Percentiles rank a stretch among this genome's conserved stretches.
These are phyloP conservation scores for Cryomyces antarcticus DNA, from an alignment of 495 filamentous ascomycete species.

Conservation along the genomic window DNA sequence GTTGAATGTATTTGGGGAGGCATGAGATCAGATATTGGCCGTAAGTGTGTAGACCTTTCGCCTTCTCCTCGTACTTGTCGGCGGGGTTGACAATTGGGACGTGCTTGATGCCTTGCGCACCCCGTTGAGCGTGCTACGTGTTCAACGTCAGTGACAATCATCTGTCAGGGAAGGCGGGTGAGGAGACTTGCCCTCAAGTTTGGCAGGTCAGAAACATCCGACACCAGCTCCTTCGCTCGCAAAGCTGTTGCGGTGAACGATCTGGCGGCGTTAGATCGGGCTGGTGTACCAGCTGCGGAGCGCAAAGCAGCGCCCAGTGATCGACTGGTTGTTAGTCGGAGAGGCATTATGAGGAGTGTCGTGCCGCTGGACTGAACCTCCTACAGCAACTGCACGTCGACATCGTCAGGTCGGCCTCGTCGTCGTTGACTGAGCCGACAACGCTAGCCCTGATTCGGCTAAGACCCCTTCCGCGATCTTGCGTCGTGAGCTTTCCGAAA, in stretches of 20 bases:
- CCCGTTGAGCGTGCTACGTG: slow-evolving; percentile 10
- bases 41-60: slow-evolving; percentile 72
- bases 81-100: slow-evolving; percentile 74
- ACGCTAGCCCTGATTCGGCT: no score
- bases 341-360: slow-evolving; percentile 9
- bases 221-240: slow-evolving; percentile 12
- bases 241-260: slow-evolving; percentile 13
- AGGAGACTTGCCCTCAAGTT: slow-evolving; percentile 24
- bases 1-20: slow-evolving; percentile 93
- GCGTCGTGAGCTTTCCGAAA: no score
- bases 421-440: no score
- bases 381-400: no score
- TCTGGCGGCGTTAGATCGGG: slow-evolving; percentile 4
- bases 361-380: not conserved
- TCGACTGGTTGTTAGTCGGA: slow-evolving; percentile 9
- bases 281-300: not conserved
- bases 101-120: slow-evolving; percentile 31
- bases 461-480: no score
- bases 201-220: slow-evolving; percentile 12
- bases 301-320: slow-evolving; percentile 9
- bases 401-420: no score
- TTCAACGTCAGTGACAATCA: not conserved
- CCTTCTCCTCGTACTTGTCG: slow-evolving; percentile 75
- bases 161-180: not conserved
- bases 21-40: slow-evolving; percentile 93